Evolutionary conservation across 768 basidiomycete genomes (phyloP), one percentile per base, ranked within the genome.

Genomic region (Hericium coralloides): DNA sequence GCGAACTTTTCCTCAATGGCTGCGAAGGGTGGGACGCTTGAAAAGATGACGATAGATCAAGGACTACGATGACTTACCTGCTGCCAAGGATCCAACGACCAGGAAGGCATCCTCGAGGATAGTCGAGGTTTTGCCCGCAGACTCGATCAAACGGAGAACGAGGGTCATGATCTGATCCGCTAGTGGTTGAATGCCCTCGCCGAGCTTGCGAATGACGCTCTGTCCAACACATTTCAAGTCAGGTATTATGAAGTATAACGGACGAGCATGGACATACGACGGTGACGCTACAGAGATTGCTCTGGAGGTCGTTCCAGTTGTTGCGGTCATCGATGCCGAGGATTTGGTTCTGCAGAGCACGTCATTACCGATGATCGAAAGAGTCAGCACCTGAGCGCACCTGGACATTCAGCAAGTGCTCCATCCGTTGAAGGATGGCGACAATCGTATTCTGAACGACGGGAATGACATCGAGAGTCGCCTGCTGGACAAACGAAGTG

Each of bases 281-380:
- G 54, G 91, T 78, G 49, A 97, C 89, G 62, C 87, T 85, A 69
- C 94, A 97, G 64, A 98, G 79, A 73, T 95, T 97, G 72, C 92
- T 87, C 69, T 97, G 95, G 23, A 99, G 78, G 69, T 99, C 95
- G 67, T 97, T 97, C 94, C 95, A 97, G 75, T 97, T 99, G 72
- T 94, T 95, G 60, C 92, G 85, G 67, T 99, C 97, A 70, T 99
- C 97, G 17, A 85, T 77, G 47, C 97, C 97, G 39, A 99, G 76
- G 57, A 98, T 88, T 73, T 98, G 95, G 69, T 89, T 92, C 84
- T 95, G 64, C 14, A 38, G 38, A 18, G 3, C 22, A 12, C 10
- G 59, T 39, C 36, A 43, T 31, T 63, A 18, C 49, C 53, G 4
- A 20, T 45, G 18, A 1, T 20, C 37, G 26, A 31, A 23, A 23